A percentile compares a stretch with the other conserved stretches of the same genome.
These are phyloP conservation scores for Hibiscus mutabilis DNA, from an alignment of 345 rosid species.

Conservation along the genomic window DNA sequence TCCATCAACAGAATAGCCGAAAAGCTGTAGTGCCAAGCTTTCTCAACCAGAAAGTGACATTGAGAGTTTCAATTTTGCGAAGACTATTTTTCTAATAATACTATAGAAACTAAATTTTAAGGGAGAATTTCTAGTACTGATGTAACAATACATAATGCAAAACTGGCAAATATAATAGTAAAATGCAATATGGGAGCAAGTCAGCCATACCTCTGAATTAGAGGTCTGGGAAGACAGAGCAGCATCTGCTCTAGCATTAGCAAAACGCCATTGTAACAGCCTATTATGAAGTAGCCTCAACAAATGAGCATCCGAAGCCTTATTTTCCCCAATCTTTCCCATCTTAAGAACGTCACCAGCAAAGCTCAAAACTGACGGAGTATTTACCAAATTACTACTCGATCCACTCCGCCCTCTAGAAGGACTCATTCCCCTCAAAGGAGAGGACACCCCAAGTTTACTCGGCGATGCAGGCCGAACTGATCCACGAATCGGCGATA, in stretches of 20 bases:
- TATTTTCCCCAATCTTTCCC: slow-evolving; percentile 59
- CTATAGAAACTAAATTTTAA: neutral
- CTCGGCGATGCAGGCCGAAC: slow-evolving; percentile 65
- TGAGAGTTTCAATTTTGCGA: neutral
- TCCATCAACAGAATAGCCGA: neutral
- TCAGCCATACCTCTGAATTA: slow-evolving; percentile 60
- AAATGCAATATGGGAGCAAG: neutral
- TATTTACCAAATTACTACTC: slow-evolving; percentile 32
- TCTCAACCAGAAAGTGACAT: neutral
- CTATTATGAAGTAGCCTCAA: slow-evolving; percentile 66
- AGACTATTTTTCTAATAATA: neutral
- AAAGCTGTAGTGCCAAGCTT: neutral
- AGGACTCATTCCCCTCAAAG: slow-evolving; percentile 63
- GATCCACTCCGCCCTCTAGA: slow-evolving; percentile 46
- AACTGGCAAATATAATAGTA: neutral
- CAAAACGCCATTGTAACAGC: slow-evolving; percentile 78
- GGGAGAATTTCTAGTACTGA: neutral
- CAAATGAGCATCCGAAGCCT: slow-evolving; percentile 54
- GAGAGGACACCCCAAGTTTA: slow-evolving; percentile 38
- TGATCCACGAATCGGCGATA: slow-evolving; percentile 50
- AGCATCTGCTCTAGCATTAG: slow-evolving; percentile 68
- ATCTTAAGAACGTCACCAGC: slow-evolving; percentile 67
- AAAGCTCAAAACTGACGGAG: slow-evolving; percentile 71
- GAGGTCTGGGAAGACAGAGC: slow-evolving; percentile 45
- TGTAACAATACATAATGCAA: neutral